Base-by-base conservation (phyloP, 2,329 filamentous ascomycete genomes). In the Tolypocladium tropicale region DNA sequence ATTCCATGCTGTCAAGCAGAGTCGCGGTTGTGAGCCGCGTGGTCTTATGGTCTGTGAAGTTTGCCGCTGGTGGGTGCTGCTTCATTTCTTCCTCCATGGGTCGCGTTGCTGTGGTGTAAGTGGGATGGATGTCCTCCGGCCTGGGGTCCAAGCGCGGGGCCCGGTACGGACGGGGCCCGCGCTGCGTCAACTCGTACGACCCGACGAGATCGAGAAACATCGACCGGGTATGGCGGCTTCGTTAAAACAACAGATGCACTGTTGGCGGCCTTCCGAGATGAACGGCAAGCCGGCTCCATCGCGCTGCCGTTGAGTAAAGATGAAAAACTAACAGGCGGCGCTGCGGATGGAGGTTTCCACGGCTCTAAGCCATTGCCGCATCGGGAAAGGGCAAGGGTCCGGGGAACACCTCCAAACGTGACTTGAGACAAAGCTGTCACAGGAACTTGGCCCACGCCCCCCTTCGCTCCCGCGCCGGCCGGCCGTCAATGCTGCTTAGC, bases 361-460 rank as follows among this genome's bases (percentile, higher is more conserved):
- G 46, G 28, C 12, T 33, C 18, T 33, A 30, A 6, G 28, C 46
- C 18, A n/a, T 50, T 33, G 28, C 46, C 28, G 28, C 10, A 32
- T 50, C 14, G 18, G 46, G 46, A 50, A 49, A 3, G 18, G 18
- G 28, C 46, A 32, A 33, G 46, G 28, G 6, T 32, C 18, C 28
- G 25, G 49, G 33, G 32, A 52, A 25, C 34, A 21, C 32, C 51
- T 41, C 36, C 55, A 53, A 56, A 56, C 55, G n/a, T 7, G 23
- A 49, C 52, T 52, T 56, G 55, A 53, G 69, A 72, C 70, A 64
- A 56, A 55, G 64, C 66, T 69, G 70, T 70, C 64, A 69, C 70
- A 70, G 60, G 60, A 56, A 37, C 57, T 56, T 54, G 54, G 14
- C n/a, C 39, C 49, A 21, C 28, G 21, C 16, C 28, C 37, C n/a